Evolutionary conservation across 257 asterid species (phyloP).

Genomic region (Leonotis leonurus): DNA sequence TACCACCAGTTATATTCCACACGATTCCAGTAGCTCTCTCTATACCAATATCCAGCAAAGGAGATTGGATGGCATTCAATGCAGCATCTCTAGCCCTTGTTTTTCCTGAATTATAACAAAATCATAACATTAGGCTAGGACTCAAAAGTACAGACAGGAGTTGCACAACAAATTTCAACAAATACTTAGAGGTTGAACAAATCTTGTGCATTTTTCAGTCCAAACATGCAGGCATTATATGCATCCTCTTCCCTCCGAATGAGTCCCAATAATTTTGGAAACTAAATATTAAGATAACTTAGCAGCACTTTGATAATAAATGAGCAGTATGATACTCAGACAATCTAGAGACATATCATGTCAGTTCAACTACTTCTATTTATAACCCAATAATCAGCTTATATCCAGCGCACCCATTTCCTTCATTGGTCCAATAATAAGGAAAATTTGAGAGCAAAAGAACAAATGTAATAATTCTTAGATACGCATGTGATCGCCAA

Average conservation of each 20-base stretch:
- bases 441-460: neutral
- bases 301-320: neutral
- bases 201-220: neutral
- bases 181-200: neutral
- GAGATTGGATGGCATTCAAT: conserved; percentile 79
- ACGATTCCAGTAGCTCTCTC: conserved; percentile 97
- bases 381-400: neutral
- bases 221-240: neutral
- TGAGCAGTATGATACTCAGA: neutral
- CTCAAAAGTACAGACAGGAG: neutral
- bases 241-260: neutral
- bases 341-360: neutral
- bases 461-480: neutral
- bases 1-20: conserved; percentile 97
- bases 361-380: neutral
- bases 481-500: neutral
- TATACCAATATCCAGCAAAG: conserved; percentile 80
- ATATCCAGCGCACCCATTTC: neutral
- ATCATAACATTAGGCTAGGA: conserved; percentile 12
- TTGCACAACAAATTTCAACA: neutral
- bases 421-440: neutral
- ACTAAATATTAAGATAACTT: neutral
- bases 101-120: conserved; percentile 51
- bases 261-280: neutral
- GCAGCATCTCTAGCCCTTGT: conserved; percentile 96